Evolutionary conservation across 2,329 filamentous ascomycete species (phyloP).

Genomic region (Trichoderma endophyticum): DNA sequence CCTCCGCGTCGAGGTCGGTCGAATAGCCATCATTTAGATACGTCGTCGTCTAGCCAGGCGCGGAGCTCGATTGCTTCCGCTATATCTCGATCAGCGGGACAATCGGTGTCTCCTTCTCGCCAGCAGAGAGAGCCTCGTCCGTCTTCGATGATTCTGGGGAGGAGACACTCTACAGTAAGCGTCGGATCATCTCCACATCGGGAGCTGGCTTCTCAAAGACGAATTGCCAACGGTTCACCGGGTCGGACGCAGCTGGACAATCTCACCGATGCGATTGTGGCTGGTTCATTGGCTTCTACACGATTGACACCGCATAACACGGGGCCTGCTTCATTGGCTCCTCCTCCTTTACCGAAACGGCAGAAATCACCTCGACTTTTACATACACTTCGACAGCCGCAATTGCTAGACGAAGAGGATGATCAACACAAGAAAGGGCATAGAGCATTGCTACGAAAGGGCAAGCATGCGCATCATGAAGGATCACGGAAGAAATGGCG

Average conservation of each 20-base stretch:
- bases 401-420: conserved; percentile 51
- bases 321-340: conserved; percentile 32
- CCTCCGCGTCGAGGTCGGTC: conserved; percentile 6
- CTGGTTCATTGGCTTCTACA: conserved; percentile 67
- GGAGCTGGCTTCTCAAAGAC: conserved; percentile 32
- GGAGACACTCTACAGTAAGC: conserved; percentile 25
- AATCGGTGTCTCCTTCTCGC: neutral
- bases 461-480: conserved; percentile 72
- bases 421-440: conserved; percentile 48
- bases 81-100: conserved; percentile 1
- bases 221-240: conserved; percentile 28
- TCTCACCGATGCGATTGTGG: conserved; percentile 71
- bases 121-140: conserved; percentile 15
- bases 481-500: conserved; percentile 73
- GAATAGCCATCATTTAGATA: conserved; percentile 18
- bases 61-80: neutral
- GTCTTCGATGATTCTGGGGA: conserved; percentile 18
- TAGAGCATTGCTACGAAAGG: conserved; percentile 51
- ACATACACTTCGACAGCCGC: conserved; percentile 62
- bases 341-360: conserved; percentile 36
- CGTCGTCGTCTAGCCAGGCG: neutral
- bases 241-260: conserved; percentile 56
- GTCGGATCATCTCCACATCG: conserved; percentile 33
- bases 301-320: conserved; percentile 45
- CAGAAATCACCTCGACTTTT: conserved; percentile 55